Conservation (phyloP, 2,329 filamentous ascomycete species). For the Aspergillus sp. region DNA sequence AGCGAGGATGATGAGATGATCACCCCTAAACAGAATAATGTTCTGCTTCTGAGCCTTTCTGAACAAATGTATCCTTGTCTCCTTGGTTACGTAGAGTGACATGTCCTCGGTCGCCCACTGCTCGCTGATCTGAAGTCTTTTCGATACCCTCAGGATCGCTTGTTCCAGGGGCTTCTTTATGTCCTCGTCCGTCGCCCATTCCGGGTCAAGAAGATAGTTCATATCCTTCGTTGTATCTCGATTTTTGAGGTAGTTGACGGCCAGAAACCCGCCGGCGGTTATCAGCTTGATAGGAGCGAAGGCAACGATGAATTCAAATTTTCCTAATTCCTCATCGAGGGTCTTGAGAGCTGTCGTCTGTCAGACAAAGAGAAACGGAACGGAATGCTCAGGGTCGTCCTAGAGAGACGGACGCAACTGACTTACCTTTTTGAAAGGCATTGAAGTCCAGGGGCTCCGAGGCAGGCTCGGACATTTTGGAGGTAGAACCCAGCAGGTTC, state of each 20-base stretch:
- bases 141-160: constrained; percentile 30
- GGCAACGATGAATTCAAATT: constrained; percentile 34
- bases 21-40: constrained; percentile 36
- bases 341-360: constrained; percentile 27
- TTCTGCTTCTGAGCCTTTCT: constrained; percentile 35
- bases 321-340: constrained; percentile 37
- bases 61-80: constrained; percentile 31
- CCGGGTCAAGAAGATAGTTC: constrained; percentile 39
- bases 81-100: constrained; percentile 34
- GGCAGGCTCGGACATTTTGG: constrained; percentile 13
- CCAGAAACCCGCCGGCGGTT: constrained; percentile 37
- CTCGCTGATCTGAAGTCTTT: constrained; percentile 27
- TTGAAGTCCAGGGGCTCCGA: constrained; percentile 10
- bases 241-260: constrained; percentile 34
- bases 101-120: constrained; percentile 41
- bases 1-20: constrained; percentile 35
- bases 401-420: not conserved
- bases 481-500: constrained; percentile 2
- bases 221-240: constrained; percentile 38
- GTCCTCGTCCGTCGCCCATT: constrained; percentile 38
- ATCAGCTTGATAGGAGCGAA: constrained; percentile 40
- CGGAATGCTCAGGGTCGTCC: not conserved
- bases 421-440: constrained; percentile 18
- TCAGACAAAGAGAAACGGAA: constrained; percentile 2
- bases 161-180: constrained; percentile 33